Percentiles rank a stretch among this genome's conserved stretches.
Evolutionary conservation across 495 filamentous ascomycete species (phyloP).

Genomic region (Tuber indicum): DNA sequence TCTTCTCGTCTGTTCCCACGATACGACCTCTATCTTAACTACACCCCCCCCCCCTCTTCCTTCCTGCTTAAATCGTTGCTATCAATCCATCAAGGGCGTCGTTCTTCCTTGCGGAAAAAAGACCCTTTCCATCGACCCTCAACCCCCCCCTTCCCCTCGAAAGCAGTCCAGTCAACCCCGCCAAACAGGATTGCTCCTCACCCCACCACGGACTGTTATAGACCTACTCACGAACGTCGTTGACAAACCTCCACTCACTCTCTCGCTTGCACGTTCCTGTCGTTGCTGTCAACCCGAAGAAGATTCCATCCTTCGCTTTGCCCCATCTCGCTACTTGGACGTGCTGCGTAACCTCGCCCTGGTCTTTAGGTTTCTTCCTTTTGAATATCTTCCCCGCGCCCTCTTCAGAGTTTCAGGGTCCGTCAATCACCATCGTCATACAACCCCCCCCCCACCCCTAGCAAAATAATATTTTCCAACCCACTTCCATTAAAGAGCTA

Average conservation of each 20-base stretch:
- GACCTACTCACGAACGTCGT: conserved; percentile 21
- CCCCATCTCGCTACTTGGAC: conserved; percentile 30
- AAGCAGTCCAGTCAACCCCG: conserved; percentile 33
- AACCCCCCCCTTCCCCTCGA: conserved; percentile 21
- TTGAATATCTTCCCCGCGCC: conserved; percentile 15
- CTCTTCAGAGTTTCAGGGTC: conserved; percentile 26
- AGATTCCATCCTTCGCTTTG: conserved; percentile 22
- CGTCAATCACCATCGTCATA: conserved; percentile 11
- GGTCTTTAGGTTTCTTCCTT: conserved; percentile 29
- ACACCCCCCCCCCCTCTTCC: conserved; percentile 15
- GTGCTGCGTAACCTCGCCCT: conserved; percentile 31
- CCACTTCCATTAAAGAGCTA: conserved; percentile 18
- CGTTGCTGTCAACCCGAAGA: conserved; percentile 25
- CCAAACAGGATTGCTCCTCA: conserved; percentile 32
- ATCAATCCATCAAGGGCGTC: conserved; percentile 33
- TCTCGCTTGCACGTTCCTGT: conserved; percentile 26
- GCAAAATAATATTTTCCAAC: conserved; percentile 28
- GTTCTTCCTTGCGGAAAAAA: conserved; percentile 19
- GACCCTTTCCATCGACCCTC: conserved; percentile 21
- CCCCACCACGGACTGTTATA: conserved; percentile 28
- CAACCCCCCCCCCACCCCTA: conserved; percentile 17
- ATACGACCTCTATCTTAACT: conserved; percentile 14
- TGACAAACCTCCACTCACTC: conserved; percentile 7
- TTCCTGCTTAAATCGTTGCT: conserved; percentile 25
- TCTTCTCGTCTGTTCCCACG: conserved; percentile 26